Conservation (phyloP, 495 filamentous ascomycete genomes). For the Annulohypoxylon nitens region DNA sequence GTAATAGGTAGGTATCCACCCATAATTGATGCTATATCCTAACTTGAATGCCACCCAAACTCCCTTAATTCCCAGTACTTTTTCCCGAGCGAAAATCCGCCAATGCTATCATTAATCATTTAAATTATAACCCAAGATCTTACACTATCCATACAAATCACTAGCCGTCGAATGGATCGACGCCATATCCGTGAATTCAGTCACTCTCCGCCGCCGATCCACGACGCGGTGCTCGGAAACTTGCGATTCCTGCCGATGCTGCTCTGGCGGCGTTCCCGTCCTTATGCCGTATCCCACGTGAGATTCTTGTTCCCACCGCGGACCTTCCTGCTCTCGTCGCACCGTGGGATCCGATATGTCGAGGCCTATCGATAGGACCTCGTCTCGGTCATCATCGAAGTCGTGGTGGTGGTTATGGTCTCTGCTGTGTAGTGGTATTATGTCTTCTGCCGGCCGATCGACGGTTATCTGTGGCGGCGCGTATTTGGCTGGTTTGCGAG, state of each 20-base stretch:
- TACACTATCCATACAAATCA: constrained; percentile 15
- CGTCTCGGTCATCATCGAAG: constrained; percentile 18
- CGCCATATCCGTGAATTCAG: constrained; percentile 31
- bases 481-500: constrained; percentile 29
- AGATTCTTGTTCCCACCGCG: constrained; percentile 34
- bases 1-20: background rate
- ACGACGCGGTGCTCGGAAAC: constrained; percentile 9
- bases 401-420: constrained; percentile 11
- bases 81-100: background rate
- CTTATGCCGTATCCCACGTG: constrained; percentile 25
- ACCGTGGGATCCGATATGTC: constrained; percentile 3
- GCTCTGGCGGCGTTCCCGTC: constrained; percentile 25
- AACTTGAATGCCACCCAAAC: background rate
- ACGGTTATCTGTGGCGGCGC: constrained; percentile 15
- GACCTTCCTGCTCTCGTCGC: background rate
- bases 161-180: background rate
- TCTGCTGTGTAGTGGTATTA: background rate
- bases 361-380: constrained; percentile 32
- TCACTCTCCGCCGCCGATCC: constrained; percentile 33
- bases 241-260: constrained; percentile 9
- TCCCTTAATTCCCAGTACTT: background rate
- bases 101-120: constrained; percentile 8
- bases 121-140: background rate
- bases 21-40: background rate
- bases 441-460: background rate